A percentile compares a stretch with the other conserved stretches of the same genome.
These are phyloP conservation scores for Gossypium mustelinum DNA, from an alignment of 345 rosid species.

Conservation along the genomic window DNA sequence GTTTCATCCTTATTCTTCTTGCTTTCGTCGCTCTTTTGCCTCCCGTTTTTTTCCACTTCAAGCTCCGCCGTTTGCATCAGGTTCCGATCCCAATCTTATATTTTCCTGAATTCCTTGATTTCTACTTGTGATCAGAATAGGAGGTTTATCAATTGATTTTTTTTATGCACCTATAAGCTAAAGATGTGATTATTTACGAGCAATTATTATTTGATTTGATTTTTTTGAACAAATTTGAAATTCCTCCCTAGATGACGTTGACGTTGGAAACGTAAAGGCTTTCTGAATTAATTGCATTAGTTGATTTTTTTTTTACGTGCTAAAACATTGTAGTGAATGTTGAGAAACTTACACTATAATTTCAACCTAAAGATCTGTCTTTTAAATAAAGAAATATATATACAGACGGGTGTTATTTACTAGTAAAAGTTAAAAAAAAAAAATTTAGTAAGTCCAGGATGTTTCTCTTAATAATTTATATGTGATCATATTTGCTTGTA, in stretches of 20 bases:
- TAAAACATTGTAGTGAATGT: background rate
- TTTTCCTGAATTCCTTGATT: background rate
- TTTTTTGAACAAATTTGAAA: background rate
- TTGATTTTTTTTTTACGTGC: background rate
- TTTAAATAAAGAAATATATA: background rate
- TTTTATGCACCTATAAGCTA: background rate
- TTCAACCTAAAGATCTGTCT: background rate
- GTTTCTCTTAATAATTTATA: background rate
- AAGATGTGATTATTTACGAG: background rate
- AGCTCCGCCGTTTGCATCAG: constrained; percentile 67
- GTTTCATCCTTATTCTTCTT: constrained; percentile 47
- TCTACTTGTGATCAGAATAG: background rate
- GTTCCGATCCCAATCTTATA: constrained; percentile 20
- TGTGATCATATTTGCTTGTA: background rate
- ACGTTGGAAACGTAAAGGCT: background rate
- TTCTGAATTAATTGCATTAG: background rate
- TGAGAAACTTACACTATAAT: background rate
- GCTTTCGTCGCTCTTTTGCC: constrained; percentile 67
- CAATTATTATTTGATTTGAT: background rate
- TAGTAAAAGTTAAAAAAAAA: background rate
- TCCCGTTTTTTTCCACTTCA: constrained; percentile 80
- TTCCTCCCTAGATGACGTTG: background rate
- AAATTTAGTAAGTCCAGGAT: too few relatives aligned
- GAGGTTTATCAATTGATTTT: background rate
- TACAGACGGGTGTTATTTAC: background rate